A percentile compares a stretch with the other conserved stretches of the same genome.
Evolutionary conservation across 73 alveolate species (phyloP).

Genomic region (Paramecium sonneborni): DNA sequence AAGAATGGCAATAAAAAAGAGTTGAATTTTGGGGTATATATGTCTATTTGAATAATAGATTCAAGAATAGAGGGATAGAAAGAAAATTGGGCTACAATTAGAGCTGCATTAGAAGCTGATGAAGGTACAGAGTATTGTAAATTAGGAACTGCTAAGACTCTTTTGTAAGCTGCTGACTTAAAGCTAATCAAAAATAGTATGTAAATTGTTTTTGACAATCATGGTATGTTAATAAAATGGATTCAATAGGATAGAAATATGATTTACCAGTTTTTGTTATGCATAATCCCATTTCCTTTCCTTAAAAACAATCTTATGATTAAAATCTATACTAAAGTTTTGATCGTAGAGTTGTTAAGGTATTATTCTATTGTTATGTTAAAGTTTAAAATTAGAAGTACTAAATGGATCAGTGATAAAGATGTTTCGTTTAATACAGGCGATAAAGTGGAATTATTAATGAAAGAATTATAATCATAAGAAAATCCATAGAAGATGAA

Average conservation of each 20-base stretch:
- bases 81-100: constrained; percentile 38
- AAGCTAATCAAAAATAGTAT: constrained; percentile 36
- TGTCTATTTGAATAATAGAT: not conserved
- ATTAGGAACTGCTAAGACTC: constrained; percentile 14
- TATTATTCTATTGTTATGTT: too few relatives aligned
- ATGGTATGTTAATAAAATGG: not conserved
- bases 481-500: not conserved
- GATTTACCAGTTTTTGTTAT: constrained; percentile 30
- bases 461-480: not conserved
- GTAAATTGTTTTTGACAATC: not conserved
- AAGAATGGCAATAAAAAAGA: constrained; percentile 36
- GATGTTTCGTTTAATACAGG: not conserved
- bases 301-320: constrained; percentile 9
- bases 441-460: not conserved
- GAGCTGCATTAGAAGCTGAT: constrained; percentile 36
- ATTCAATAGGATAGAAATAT: not conserved
- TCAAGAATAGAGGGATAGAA: constrained; percentile 46
- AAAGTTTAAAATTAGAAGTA: not conserved
- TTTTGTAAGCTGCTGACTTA: constrained; percentile 45
- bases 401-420: constrained; percentile 19
- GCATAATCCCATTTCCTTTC: constrained; percentile 41
- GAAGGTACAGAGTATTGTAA: not conserved
- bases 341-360: not conserved
- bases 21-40: constrained; percentile 43
- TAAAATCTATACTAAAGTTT: not conserved